A percentile compares a stretch with the other conserved stretches of the same genome.
These are phyloP conservation scores for Hanseniaspora sp. DNA, from an alignment of 1,139 yeast genomes.

Conservation along the genomic window DNA sequence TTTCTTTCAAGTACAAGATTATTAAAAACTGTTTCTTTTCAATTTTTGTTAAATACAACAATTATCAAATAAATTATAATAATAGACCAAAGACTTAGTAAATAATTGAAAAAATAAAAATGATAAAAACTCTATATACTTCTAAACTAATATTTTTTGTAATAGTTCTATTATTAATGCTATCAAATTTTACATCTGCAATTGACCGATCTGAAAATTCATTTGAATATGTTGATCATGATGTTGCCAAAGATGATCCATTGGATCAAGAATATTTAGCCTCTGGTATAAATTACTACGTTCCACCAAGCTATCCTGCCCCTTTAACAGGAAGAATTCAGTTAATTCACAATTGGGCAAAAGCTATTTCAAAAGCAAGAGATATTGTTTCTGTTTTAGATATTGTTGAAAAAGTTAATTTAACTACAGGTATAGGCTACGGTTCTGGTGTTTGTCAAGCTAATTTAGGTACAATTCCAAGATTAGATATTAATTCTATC, in stretches of 20 bases:
- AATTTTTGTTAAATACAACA: too few relatives aligned
- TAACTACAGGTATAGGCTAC: constrained; percentile 61
- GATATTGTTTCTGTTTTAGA: constrained; percentile 45
- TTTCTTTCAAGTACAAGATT: too few relatives aligned
- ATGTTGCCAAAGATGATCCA: not conserved
- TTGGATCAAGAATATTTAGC: not conserved
- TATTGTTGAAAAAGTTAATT: constrained; percentile 47
- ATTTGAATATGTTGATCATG: not conserved
- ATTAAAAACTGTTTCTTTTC: too few relatives aligned
- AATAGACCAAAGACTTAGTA: not conserved
- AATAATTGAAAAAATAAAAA: not conserved
- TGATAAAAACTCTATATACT: not conserved
- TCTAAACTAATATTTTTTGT: not conserved
- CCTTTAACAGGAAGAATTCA: constrained; percentile 8
- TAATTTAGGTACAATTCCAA: constrained; percentile 48
- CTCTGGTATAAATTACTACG: not conserved
- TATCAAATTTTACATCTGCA: not conserved
- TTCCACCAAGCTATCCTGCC: constrained; percentile 8
- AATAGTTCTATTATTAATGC: not conserved
- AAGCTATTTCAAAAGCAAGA: constrained; percentile 46
- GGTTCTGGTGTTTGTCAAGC: constrained; percentile 56
- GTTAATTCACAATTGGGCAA: constrained; percentile 38
- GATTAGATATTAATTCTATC: constrained; percentile 46
- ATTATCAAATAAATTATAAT: too few relatives aligned
- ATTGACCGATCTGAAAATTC: not conserved